Conservation (phyloP, 1,139 yeast genomes). For the Citeromyces siamensis region DNA sequence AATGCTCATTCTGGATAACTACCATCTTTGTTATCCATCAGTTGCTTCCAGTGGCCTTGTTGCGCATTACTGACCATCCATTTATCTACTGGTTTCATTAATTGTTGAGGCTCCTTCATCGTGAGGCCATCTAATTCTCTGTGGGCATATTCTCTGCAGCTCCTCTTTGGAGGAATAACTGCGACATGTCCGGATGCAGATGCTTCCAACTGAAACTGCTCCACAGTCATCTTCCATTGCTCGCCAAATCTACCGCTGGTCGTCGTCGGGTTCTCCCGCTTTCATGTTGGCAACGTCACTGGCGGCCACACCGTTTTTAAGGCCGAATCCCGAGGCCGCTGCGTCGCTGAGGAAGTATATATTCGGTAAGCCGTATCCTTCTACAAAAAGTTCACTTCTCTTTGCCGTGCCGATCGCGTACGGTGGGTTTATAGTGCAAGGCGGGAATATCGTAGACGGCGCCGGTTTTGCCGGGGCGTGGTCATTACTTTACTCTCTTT, state of each 20-base stretch:
- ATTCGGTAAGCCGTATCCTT: not conserved
- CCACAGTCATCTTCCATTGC: not conserved
- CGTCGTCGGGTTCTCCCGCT: not conserved
- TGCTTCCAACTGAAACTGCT: not conserved
- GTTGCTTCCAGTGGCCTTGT: too few species aligned
- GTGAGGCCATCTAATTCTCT: slow-evolving; percentile 7
- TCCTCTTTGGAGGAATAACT: slow-evolving; percentile 11
- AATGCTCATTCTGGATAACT: slow-evolving; percentile 22
- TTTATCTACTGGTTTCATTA: too few species aligned
- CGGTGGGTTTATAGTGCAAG: slow-evolving; percentile 75
- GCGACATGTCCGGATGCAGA: too few species aligned
- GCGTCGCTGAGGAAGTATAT: not conserved
- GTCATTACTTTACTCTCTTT: slow-evolving; percentile 67
- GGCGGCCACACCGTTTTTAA: not conserved
- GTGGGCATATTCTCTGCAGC: slow-evolving; percentile 1
- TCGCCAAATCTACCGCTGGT: not conserved
- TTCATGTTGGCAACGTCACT: not conserved
- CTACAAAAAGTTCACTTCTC: slow-evolving; percentile 16
- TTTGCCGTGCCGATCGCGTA: slow-evolving; percentile 65
- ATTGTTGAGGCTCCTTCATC: slow-evolving; percentile 21
- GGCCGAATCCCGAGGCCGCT: not conserved
- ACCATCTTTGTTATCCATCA: too few species aligned
- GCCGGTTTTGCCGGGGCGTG: slow-evolving; percentile 85
- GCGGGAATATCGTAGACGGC: slow-evolving; percentile 74
- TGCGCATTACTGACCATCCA: too few species aligned